These are phyloP conservation scores for Termitomyces sp. DNA, from an alignment of 768 basidiomycete genomes.

Conservation along the genomic window DNA sequence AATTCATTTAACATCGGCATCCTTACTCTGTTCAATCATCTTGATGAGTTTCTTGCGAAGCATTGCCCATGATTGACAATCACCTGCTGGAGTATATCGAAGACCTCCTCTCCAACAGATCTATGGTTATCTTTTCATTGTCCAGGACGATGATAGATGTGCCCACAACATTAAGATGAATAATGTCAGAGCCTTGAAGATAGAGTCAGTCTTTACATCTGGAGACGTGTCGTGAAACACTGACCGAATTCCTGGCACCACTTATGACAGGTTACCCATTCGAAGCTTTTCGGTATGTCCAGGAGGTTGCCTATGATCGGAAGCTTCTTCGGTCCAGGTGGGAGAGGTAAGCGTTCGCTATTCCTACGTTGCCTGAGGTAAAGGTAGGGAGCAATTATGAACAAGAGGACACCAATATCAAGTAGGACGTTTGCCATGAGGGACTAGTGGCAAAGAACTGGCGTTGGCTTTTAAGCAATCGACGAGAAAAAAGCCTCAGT, in stretches of 20 bases:
- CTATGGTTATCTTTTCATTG: conserved; percentile 18
- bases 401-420: neutral
- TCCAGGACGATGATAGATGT: conserved; percentile 22
- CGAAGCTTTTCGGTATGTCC: neutral
- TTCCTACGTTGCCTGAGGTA: neutral
- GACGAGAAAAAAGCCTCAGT: too few relatives aligned
- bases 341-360: neutral
- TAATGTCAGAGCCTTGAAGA: conserved; percentile 21
- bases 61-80: neutral
- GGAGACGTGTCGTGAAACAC: too few relatives aligned
- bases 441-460: neutral
- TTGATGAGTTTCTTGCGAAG: too few relatives aligned
- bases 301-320: neutral
- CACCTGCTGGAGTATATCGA: conserved; percentile 19
- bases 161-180: conserved; percentile 22
- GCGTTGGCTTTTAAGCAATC: too few relatives aligned
- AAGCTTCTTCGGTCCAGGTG: neutral
- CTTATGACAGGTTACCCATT: neutral
- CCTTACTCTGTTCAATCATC: neutral
- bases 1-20: conserved; percentile 8
- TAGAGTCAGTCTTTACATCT: neutral
- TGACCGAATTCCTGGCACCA: neutral
- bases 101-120: conserved; percentile 23
- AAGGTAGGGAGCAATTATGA: neutral
- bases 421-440: neutral